These are phyloP conservation scores for Aspergillus quadrilineatus DNA, from an alignment of 2,329 filamentous ascomycete genomes.

Conservation along the genomic window DNA sequence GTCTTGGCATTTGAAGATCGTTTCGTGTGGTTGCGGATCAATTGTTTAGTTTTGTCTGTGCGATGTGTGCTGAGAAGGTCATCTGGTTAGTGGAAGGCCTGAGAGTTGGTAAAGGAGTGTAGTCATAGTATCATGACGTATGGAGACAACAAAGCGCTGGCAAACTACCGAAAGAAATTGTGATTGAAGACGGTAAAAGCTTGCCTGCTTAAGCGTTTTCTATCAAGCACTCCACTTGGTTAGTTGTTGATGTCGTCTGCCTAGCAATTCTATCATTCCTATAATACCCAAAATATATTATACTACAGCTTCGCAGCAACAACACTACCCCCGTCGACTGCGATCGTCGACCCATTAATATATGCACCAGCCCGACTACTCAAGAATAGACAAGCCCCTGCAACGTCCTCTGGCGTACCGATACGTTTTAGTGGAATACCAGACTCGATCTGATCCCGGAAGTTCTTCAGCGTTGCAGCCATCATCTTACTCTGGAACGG, in stretches of 20 bases:
- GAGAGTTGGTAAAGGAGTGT: not conserved
- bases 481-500: not conserved
- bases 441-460: not conserved
- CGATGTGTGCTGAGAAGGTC: not conserved
- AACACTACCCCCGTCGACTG: not conserved
- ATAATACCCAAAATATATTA: not conserved
- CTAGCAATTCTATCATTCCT: not conserved
- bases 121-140: not conserved
- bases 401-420: not conserved
- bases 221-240: too few species aligned
- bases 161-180: too few species aligned
- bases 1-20: not conserved
- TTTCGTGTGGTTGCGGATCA: not conserved
- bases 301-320: not conserved
- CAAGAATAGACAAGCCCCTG: not conserved
- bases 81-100: not conserved
- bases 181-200: too few species aligned
- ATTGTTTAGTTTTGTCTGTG: not conserved
- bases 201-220: too few species aligned
- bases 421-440: not conserved
- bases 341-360: not conserved
- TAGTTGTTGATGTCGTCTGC: not conserved
- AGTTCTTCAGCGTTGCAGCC: not conserved
- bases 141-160: not conserved
- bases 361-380: not conserved